These are phyloP conservation scores for Xylaria scruposa DNA, from an alignment of 495 filamentous ascomycete species.

Conservation along the genomic window DNA sequence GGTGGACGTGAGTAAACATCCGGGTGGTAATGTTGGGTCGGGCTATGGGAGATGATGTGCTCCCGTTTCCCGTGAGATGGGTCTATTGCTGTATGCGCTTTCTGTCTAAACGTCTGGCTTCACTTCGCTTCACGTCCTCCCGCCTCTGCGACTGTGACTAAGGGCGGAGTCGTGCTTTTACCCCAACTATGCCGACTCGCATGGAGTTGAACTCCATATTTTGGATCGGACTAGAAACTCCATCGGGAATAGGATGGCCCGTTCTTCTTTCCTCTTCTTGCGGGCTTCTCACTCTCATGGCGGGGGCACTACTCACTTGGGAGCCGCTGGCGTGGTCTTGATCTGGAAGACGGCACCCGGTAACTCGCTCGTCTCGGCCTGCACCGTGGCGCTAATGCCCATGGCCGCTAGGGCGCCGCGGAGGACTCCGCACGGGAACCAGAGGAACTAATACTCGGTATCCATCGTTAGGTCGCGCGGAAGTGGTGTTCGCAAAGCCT, in stretches of 20 bases:
- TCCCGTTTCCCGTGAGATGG: not conserved
- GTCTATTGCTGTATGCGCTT: not conserved
- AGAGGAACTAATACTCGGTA: constrained; percentile 70
- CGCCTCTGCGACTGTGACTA: no score
- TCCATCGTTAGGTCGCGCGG: not conserved
- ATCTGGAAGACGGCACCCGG: constrained; percentile 95
- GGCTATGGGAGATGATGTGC: not conserved
- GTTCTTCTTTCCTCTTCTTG: not conserved
- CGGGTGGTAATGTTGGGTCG: not conserved
- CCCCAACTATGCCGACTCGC: not conserved
- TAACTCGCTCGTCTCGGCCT: constrained; percentile 84
- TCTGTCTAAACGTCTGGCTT: not conserved
- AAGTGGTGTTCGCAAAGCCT: not conserved
- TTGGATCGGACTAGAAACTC: not conserved
- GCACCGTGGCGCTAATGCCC: constrained; percentile 89
- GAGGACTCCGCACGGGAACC: constrained; percentile 92
- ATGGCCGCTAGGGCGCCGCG: constrained; percentile 86
- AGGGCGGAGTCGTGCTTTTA: not conserved
- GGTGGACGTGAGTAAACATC: not conserved
- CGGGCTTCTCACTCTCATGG: not conserved
- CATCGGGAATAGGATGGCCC: not conserved
- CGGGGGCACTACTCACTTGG: constrained; percentile 35
- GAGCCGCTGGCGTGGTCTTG: constrained; percentile 71
- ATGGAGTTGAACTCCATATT: not conserved
- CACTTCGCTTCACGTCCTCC: not conserved